Base-by-base conservation (phyloP, 2,329 filamentous ascomycete species). In the Fonsecaea pedrosoi region DNA sequence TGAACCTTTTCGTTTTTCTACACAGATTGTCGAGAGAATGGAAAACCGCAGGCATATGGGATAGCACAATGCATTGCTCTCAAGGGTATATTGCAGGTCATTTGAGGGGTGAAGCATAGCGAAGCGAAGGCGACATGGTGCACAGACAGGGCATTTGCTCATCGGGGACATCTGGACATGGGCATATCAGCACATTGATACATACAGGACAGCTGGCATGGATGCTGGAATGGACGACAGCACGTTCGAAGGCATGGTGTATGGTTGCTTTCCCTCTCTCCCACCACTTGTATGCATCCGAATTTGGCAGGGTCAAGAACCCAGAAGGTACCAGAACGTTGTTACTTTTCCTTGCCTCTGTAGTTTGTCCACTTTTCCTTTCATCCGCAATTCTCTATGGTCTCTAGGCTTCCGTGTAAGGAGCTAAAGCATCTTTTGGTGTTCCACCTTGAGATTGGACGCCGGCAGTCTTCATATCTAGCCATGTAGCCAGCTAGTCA, bases 171-270 rank as follows among this genome's bases (percentile, higher is more conserved):
- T 61, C 32, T 34, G 37, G 18, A 13, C 35, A 53, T 13, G 42
- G 21, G 30, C 34, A n/a, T 54, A 42, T 53, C 59, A 54, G 18
- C 21, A 25, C 34, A 54, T 61, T 30, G 59, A 54, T 54, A 42
- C 32, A 61, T 25, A 54, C 42, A 45, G 18, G 34, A 54, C 30
- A 32, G 9, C 25, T 50, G 45, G 45, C 18, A 25, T 42, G n/a
- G 50, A 7, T 48, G 40, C 53, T 34, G n/a, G 30, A 21, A 34
- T 35, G 40, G 32, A 48, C 57, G 18, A 38, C 32, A 53, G 53
- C 32, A 37, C 45, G 45, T 50, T 50, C 18, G 18, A 50, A 25
- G 45, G 45, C 21, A 50, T 50, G 45, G 45, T 50, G 45, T 50
- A 50, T 25, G 45, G 18, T 25, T 50, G 45, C 18, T 50, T 50